Conservation (phyloP, 345 rosid genomes). For the Gossypium rotundifolium region DNA sequence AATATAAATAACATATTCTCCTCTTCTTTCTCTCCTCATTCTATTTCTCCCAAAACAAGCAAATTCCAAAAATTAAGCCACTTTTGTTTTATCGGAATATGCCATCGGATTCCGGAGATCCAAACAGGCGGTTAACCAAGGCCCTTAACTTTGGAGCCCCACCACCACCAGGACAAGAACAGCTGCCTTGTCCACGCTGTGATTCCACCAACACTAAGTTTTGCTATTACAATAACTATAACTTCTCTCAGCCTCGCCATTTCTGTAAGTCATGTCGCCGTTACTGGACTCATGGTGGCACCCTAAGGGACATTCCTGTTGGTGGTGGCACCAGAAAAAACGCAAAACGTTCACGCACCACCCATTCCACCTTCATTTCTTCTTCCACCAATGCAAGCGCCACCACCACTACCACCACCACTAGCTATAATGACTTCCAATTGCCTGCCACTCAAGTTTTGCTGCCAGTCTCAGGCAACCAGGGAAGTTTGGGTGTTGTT, state of each 20-base stretch:
- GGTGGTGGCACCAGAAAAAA: constrained; percentile 88
- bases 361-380: not conserved
- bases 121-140: constrained; percentile 23
- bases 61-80: constrained; percentile 9
- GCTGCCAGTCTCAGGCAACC: constrained; percentile 34
- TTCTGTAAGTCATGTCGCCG: constrained; percentile 97
- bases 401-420: constrained; percentile 4
- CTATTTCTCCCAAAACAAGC: not conserved
- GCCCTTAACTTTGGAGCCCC: constrained; percentile 28
- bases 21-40: constrained; percentile 19
- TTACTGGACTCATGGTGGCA: constrained; percentile 96
- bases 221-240: constrained; percentile 97
- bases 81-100: constrained; percentile 21
- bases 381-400: constrained; percentile 16
- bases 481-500: constrained; percentile 21
- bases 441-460: constrained; percentile 50
- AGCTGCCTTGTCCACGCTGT: constrained; percentile 90
- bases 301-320: constrained; percentile 86
- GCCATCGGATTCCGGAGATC: constrained; percentile 49
- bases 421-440: constrained; percentile 21
- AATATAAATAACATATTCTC: not conserved
- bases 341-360: constrained; percentile 71
- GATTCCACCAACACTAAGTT: constrained; percentile 88
- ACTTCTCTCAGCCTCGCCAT: constrained; percentile 93
- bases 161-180: constrained; percentile 63